Base-by-base conservation (phyloP, 1,284 basidiomycete genomes). In the Malassezia sympodialis region DNA sequence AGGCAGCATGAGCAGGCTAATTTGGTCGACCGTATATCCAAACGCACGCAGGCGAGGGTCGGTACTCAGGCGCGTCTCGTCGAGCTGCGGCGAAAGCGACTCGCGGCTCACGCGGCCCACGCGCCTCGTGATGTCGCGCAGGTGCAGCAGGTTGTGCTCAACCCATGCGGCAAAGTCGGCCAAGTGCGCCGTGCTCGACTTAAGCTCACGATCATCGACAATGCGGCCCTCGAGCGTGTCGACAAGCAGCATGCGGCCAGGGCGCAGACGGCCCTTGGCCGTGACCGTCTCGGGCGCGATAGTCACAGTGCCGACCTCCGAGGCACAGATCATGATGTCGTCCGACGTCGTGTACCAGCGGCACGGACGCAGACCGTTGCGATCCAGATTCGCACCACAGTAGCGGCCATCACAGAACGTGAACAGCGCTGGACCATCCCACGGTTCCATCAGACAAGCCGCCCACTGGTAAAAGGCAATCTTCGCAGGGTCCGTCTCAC, bases 311-410 rank as follows among this genome's bases (percentile, higher is more conserved):
- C 69, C 69, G 51, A 68, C 67, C 58, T 72, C 69, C 31, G 69
- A 72, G 32, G 69, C 69, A 59, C 69, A 72, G 53, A 72, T 66
- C 69, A 72, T 72, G 56, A 72, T 68, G 57, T 72, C 69, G 49
- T 71, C 69, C 50, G 68, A 63, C 44, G 69, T 72, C 58, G 69
- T 68, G 60, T 62, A 59, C 66, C 69, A 72, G 37, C 69, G 69
- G 60, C 69, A 72, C 40, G 69, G 69, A 41, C 69, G 69, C 14
- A 72, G 59, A 59, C 69, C 69, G 58, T 72, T 72, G 28, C 69
- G 65, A 63, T 72, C 69, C 58, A 72, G 50, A 62, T 72, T 72
- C 52, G 69, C 69, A 67, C 69, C 69, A 52, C 69, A 72, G 66
- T 68, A 72, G 27, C 69, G 65, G n/a, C 69, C 69, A 56, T 72